phyloP scores from a whole-genome alignment of 1,284 basidiomycete genomes.

The Ustilago hordei region DNA sequence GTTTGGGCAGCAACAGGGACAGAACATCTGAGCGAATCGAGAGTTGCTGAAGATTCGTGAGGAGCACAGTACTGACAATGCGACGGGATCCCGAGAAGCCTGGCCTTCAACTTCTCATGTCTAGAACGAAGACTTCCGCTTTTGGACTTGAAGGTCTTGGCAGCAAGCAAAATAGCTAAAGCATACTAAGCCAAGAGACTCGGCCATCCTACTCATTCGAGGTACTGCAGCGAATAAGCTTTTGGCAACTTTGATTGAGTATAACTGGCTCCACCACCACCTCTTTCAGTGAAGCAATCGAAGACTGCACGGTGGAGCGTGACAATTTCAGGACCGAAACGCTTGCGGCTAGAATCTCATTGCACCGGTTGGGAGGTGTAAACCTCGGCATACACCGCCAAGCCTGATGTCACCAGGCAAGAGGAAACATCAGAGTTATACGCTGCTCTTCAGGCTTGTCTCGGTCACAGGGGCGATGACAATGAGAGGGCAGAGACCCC shows the following conservation, averaged over 20 bases:
- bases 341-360: neutral
- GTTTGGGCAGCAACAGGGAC: slow-evolving; percentile 13
- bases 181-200: neutral
- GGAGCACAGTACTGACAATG: neutral
- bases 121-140: neutral
- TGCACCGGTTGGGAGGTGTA: neutral
- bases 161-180: neutral
- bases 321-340: no score
- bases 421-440: neutral
- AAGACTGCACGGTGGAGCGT: no score
- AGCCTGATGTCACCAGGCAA: neutral
- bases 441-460: no score
- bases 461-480: neutral
- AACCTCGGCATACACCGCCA: neutral
- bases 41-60: neutral
- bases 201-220: neutral
- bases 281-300: no score
- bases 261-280: no score
- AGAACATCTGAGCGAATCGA: neutral
- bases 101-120: neutral
- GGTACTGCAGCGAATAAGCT: neutral
- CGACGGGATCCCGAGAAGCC: neutral
- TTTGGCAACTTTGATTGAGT: neutral
- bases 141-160: neutral
- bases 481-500: neutral